Evolutionary conservation across 176 grass and related monocot genomes (phyloP), one percentile per base, ranked within the genome.

Genomic region (Lolium perenne): DNA sequence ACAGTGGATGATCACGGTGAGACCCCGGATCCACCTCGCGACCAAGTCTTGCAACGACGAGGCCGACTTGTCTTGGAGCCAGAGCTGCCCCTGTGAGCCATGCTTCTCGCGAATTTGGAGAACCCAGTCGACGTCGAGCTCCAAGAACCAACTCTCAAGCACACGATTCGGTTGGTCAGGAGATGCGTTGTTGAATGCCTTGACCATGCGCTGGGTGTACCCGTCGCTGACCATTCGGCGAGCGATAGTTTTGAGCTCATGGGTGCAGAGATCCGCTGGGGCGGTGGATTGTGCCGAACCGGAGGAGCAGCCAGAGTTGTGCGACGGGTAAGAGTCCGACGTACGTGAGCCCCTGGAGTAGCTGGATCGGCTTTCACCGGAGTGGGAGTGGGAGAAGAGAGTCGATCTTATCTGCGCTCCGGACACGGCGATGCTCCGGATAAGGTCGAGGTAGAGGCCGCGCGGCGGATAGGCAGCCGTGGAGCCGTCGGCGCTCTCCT

Each of bases 121-220:
- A 51, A 74, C 22, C 46, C 71, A 74, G 11, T 51, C 71, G 46
- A 76, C 73, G 47, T 76, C 73, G 14, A 76, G 23, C 73, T 76
- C 48, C 3, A 32, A 32, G 47, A 53, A 75, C 72, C 47, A 75
- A 2, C 22, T 29, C 48, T 29, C 70, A 4, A 73, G 70, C 0
- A n/a, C 70, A 6, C 17, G 17, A 8, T 38, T 38, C 14, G 13
- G 10, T 3, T 10, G 38, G 57, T 12, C 10, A 59, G 22, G 60
- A 25, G 72, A 10, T 46, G 21, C 72, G 14, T 26, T 13, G 72
- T 13, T 10, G 60, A 26, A 63, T 26, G 60, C 60, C 5, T 64
- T 10, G 23, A 12, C 61, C 61, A 64, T 64, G 61, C 11, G 61
- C 61, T 29, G 22, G 10, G 61, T 29, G 26, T 29, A 29, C 26